Percentiles rank a stretch among this genome's conserved stretches.
Evolutionary conservation across 2,329 filamentous ascomycete species (phyloP).

Genomic region (Tolypocladium ovalisporum): DNA sequence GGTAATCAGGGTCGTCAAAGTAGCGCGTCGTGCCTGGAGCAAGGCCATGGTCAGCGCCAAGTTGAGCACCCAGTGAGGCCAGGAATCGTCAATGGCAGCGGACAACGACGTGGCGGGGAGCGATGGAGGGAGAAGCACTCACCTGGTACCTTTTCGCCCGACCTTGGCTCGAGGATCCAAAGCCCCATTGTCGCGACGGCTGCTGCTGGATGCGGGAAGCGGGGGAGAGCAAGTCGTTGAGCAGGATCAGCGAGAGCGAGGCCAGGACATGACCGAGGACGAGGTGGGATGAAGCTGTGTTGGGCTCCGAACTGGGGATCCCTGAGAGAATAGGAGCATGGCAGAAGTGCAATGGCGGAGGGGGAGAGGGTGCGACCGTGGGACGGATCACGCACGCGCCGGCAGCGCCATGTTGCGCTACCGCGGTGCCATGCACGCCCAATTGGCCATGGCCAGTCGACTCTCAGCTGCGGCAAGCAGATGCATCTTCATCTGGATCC

Average conservation of each 20-base stretch:
- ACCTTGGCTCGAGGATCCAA: conserved; percentile 59
- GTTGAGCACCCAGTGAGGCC: conserved; percentile 7
- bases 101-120: background rate
- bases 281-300: background rate
- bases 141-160: conserved; percentile 66
- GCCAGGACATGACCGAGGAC: background rate
- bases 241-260: conserved; percentile 1
- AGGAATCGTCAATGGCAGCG: no score
- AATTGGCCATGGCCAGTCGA: background rate
- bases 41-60: background rate
- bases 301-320: background rate
- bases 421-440: background rate
- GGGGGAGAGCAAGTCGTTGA: background rate
- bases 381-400: background rate
- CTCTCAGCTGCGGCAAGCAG: background rate
- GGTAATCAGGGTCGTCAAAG: conserved; percentile 45
- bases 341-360: background rate
- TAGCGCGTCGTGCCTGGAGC: conserved; percentile 50
- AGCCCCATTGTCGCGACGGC: conserved; percentile 30
- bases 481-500: background rate
- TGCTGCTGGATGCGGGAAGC: background rate
- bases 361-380: background rate
- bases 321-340: background rate
- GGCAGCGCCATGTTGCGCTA: background rate
- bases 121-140: conserved; percentile 7